phyloP scores from a whole-genome alignment of 306 rosid species.

The Acacia melanoxylon region DNA sequence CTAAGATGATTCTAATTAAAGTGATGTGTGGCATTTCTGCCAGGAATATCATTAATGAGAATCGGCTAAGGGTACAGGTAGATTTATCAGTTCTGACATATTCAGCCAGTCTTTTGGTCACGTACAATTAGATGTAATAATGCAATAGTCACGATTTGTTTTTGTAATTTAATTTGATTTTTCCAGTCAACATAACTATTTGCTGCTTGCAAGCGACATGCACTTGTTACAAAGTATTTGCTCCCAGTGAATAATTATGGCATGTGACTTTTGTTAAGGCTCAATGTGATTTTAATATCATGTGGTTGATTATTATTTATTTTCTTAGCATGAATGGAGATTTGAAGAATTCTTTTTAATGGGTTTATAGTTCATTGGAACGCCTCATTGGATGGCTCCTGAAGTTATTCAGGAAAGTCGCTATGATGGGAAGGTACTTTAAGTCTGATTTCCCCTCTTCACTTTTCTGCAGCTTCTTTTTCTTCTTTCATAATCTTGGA shows the following conservation, averaged over 20 bases:
- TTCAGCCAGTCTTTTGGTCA: conserved; percentile 20
- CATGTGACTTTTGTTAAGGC: conserved; percentile 24
- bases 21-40: background rate
- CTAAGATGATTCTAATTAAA: background rate
- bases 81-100: background rate
- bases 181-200: conserved; percentile 8
- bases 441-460: conserved; percentile 26
- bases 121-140: background rate
- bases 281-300: conserved; percentile 22
- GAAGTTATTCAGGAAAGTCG: conserved; percentile 99
- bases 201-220: conserved; percentile 14
- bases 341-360: conserved; percentile 33
- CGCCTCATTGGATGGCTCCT: conserved; percentile 99
- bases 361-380: conserved; percentile 86
- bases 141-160: conserved; percentile 3
- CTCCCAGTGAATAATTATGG: background rate
- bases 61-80: background rate
- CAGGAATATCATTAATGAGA: background rate
- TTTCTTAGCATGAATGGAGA: conserved; percentile 24
- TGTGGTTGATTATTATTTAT: conserved; percentile 12
- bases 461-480: conserved; percentile 25
- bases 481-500: background rate
- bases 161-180: background rate
- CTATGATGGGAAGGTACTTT: conserved; percentile 89
- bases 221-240: background rate